These are phyloP conservation scores for Geranium rotundifolium DNA, from an alignment of 345 rosid species.

Conservation along the genomic window DNA sequence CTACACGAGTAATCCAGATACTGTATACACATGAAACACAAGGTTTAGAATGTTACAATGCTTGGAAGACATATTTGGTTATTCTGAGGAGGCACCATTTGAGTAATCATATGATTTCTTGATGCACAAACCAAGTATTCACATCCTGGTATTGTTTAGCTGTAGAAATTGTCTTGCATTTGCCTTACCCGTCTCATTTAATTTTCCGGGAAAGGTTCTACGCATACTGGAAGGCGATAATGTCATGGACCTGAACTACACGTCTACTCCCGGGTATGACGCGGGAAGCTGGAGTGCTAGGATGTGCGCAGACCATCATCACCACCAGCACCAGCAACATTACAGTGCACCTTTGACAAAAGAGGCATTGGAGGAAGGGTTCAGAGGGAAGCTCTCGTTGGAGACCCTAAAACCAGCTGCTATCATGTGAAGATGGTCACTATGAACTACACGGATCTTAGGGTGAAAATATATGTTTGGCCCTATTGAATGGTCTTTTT, in stretches of 20 bases:
- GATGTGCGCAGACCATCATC: constrained; percentile 48
- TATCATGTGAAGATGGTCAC: constrained; percentile 15
- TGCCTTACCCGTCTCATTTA: constrained; percentile 6
- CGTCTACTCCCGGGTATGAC: constrained; percentile 62
- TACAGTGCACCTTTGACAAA: constrained; percentile 34
- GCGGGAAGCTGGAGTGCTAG: constrained; percentile 82
- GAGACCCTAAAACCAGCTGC: constrained; percentile 27
- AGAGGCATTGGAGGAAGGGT: constrained; percentile 40
- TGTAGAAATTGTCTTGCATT: neutral
- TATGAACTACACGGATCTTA: constrained; percentile 5
- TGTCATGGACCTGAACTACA: constrained; percentile 54
- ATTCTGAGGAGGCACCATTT: no score
- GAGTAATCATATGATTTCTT: no score
- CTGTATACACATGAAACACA: no score
- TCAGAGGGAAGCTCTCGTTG: constrained; percentile 47
- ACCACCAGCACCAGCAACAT: constrained; percentile 12
- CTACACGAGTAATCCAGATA: no score
- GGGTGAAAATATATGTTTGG: constrained; percentile 2
- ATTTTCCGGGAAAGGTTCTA: constrained; percentile 49
- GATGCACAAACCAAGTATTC: no score
- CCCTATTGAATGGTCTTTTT: neutral
- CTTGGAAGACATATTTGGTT: no score
- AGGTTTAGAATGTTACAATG: no score
- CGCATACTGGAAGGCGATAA: constrained; percentile 92
- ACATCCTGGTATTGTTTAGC: neutral